phyloP scores from a whole-genome alignment of 371 early-diverging fungal genomes.

The Rhizopus arrhizus region DNA sequence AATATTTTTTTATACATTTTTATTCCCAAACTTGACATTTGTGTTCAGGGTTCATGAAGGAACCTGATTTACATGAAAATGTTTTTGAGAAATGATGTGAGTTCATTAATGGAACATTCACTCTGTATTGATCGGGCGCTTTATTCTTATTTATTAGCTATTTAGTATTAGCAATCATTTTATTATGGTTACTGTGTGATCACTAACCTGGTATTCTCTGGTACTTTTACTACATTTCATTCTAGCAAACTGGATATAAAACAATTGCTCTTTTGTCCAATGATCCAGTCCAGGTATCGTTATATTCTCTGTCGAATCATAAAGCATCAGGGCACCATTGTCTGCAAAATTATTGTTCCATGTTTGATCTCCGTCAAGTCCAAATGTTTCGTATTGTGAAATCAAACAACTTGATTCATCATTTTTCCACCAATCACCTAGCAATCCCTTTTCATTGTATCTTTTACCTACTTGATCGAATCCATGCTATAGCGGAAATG shows the following conservation, averaged over 20 bases:
- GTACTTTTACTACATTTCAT: slow-evolving; percentile 58
- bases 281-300: slow-evolving; percentile 51
- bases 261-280: slow-evolving; percentile 58
- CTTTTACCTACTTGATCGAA: slow-evolving; percentile 61
- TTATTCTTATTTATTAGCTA: neutral
- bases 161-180: neutral
- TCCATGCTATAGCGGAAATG: slow-evolving; percentile 42
- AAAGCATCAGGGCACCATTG: slow-evolving; percentile 54
- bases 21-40: slow-evolving; percentile 56
- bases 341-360: slow-evolving; percentile 77
- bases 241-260: slow-evolving; percentile 60
- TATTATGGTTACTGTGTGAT: neutral
- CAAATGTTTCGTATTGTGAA: slow-evolving; percentile 40
- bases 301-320: slow-evolving; percentile 5
- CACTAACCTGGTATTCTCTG: slow-evolving; percentile 48
- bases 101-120: slow-evolving; percentile 70
- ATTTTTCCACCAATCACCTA: slow-evolving; percentile 66
- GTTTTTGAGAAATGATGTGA: slow-evolving; percentile 65
- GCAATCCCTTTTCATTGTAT: slow-evolving; percentile 50
- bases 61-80: slow-evolving; percentile 60
- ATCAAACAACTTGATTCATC: slow-evolving; percentile 61
- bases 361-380: slow-evolving; percentile 64
- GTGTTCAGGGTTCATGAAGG: slow-evolving; percentile 64
- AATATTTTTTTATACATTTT: neutral
- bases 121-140: slow-evolving; percentile 64